These are phyloP conservation scores for Neofusicoccum parvum DNA, from an alignment of 2,329 filamentous ascomycete genomes.

Conservation along the genomic window DNA sequence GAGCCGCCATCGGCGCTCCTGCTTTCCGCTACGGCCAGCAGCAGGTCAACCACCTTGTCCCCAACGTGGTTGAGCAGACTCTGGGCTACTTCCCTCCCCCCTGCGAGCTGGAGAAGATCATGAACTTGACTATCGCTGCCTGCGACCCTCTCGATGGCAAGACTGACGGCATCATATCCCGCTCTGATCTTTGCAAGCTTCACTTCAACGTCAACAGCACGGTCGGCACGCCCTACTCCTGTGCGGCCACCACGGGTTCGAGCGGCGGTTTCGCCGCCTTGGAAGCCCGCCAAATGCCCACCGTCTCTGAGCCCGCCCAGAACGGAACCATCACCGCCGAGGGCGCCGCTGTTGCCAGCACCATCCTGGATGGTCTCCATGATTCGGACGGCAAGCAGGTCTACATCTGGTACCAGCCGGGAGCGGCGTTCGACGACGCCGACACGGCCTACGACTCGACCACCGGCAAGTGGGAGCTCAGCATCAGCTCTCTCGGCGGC, in stretches of 20 bases:
- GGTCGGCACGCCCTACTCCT: constrained; percentile 51
- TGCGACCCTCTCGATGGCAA: constrained; percentile 60
- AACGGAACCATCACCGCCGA: constrained; percentile 36
- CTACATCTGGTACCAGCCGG: constrained; percentile 44
- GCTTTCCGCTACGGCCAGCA: constrained; percentile 51
- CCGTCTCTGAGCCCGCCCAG: constrained; percentile 27
- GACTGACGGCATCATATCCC: constrained; percentile 56
- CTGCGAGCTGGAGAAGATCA: constrained; percentile 55
- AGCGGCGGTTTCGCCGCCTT: constrained; percentile 23
- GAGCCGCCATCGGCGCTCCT: constrained; percentile 49
- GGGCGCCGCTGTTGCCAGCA: constrained; percentile 30
- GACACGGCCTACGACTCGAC: constrained; percentile 38
- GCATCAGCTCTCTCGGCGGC: constrained; percentile 36
- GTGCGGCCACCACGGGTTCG: constrained; percentile 33
- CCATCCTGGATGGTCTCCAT: constrained; percentile 40
- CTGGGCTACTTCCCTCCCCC: constrained; percentile 46
- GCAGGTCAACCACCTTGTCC: constrained; percentile 48
- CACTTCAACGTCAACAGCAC: constrained; percentile 50
- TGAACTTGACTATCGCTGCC: constrained; percentile 56
- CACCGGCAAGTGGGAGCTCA: constrained; percentile 35
- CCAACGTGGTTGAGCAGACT: constrained; percentile 43
- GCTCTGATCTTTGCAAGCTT: constrained; percentile 51
- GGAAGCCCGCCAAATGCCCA: constrained; percentile 14
- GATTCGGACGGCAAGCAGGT: constrained; percentile 43
- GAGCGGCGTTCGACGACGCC: constrained; percentile 36